A percentile compares a stretch with the other conserved stretches of the same genome.
phyloP scores from a whole-genome alignment of 768 basidiomycete species.

The Auriscalpium vulgare region DNA sequence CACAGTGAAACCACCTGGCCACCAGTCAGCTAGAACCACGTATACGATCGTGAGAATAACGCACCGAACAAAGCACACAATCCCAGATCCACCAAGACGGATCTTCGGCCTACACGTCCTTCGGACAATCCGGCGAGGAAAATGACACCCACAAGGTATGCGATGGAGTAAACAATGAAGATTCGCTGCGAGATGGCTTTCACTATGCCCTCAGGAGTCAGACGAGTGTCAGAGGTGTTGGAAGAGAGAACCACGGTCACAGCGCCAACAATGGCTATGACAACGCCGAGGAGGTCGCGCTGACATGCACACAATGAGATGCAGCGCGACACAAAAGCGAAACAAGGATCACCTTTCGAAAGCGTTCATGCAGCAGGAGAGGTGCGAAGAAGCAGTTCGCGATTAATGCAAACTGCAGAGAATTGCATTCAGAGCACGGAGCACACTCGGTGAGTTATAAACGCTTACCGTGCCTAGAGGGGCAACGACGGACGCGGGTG shows the following conservation, averaged over 20 bases:
- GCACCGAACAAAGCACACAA: slow-evolving; percentile 79
- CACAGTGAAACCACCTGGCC: slow-evolving; percentile 81
- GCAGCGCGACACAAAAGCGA: not conserved
- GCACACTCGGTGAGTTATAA: slow-evolving; percentile 1
- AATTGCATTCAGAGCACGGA: slow-evolving; percentile 2
- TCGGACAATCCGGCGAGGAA: slow-evolving; percentile 63
- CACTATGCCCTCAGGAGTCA: slow-evolving; percentile 62
- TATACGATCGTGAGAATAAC: slow-evolving; percentile 7
- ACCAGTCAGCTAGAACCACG: not conserved
- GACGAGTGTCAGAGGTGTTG: slow-evolving; percentile 59
- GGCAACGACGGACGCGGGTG: slow-evolving; percentile 88
- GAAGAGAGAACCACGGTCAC: slow-evolving; percentile 86
- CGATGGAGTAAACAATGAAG: slow-evolving; percentile 68
- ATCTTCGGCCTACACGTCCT: slow-evolving; percentile 48
- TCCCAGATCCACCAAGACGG: slow-evolving; percentile 82
- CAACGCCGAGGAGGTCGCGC: slow-evolving; percentile 74
- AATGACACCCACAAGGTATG: slow-evolving; percentile 50
- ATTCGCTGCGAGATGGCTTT: slow-evolving; percentile 59
- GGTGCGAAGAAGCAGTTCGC: slow-evolving; percentile 95
- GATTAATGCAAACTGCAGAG: slow-evolving; percentile 74
- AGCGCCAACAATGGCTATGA: slow-evolving; percentile 80
- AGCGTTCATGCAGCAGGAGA: slow-evolving; percentile 71
- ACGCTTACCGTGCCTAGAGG: slow-evolving; percentile 85
- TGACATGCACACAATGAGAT: slow-evolving; percentile 23
- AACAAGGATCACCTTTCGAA: slow-evolving; percentile 52